These are phyloP conservation scores for Gnaphalium uliginosum DNA, from an alignment of 129 eudicot genomes.

Conservation along the genomic window DNA sequence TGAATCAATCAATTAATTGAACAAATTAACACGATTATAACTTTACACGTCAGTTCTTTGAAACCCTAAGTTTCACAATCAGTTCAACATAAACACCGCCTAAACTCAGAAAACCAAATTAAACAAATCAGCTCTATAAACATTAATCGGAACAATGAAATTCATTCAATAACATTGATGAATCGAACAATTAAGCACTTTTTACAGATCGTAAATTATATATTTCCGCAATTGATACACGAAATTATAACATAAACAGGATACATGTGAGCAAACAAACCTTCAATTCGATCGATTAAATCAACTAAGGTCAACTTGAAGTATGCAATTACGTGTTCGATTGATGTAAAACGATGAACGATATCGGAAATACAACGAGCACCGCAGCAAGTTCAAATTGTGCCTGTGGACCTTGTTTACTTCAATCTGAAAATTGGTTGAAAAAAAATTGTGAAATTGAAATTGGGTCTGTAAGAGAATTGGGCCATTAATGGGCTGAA, in stretches of 20 bases:
- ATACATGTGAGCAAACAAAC: neutral
- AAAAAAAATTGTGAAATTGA: neutral
- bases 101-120: neutral
- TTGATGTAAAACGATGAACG: slow-evolving; percentile 13
- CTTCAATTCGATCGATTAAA: neutral
- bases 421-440: neutral
- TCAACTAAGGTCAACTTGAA: neutral
- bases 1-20: neutral
- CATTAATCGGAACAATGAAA: neutral
- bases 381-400: neutral
- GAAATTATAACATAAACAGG: neutral
- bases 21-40: neutral
- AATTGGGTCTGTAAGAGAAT: neutral
- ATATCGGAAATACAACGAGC: neutral
- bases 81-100: neutral
- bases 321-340: slow-evolving; percentile 20
- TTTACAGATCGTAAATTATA: neutral
- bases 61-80: slow-evolving; percentile 26
- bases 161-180: neutral
- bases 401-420: neutral
- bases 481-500: neutral
- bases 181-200: slow-evolving; percentile 13
- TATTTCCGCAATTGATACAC: slow-evolving; percentile 1
- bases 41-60: neutral
- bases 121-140: neutral